These are phyloP conservation scores for Emergomyces orientalis DNA, from an alignment of 2,329 filamentous ascomycete genomes.

Conservation along the genomic window DNA sequence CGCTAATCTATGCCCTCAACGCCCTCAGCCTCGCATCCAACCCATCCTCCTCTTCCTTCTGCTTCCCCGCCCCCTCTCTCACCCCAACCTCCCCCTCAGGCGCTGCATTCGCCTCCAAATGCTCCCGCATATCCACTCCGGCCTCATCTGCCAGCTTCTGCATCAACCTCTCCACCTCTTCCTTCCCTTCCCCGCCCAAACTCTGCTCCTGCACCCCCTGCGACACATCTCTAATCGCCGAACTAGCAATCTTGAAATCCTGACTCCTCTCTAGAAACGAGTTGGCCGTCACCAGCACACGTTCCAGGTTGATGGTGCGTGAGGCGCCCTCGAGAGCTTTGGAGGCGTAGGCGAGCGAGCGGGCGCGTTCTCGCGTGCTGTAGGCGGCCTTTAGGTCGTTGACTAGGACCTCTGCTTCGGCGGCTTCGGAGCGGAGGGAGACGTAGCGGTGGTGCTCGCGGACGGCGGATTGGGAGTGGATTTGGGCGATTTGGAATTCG, in stretches of 20 bases:
- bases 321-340: constrained; percentile 38
- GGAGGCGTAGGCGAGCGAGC: constrained; percentile 37
- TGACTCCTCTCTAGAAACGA: constrained; percentile 35
- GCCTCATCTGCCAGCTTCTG: constrained; percentile 38
- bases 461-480: constrained; percentile 39
- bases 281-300: constrained; percentile 34
- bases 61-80: constrained; percentile 23
- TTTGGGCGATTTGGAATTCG: constrained; percentile 42
- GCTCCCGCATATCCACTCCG: constrained; percentile 34
- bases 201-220: constrained; percentile 36
- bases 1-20: constrained; percentile 28
- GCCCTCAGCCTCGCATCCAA: constrained; percentile 34
- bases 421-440: constrained; percentile 37
- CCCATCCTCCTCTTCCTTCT: constrained; percentile 34
- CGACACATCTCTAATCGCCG: constrained; percentile 35
- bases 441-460: constrained; percentile 41
- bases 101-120: constrained; percentile 31
- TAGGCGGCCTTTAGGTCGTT: constrained; percentile 41
- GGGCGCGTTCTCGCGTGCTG: constrained; percentile 39
- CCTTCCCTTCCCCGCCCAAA: constrained; percentile 24
- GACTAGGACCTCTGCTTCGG: constrained; percentile 42
- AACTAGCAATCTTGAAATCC: constrained; percentile 37
- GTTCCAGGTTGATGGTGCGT: constrained; percentile 39
- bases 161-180: constrained; percentile 36
- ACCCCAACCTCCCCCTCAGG: constrained; percentile 31